These are phyloP conservation scores for Paramyrothecium roridum DNA, from an alignment of 2,329 filamentous ascomycete genomes.

Conservation along the genomic window DNA sequence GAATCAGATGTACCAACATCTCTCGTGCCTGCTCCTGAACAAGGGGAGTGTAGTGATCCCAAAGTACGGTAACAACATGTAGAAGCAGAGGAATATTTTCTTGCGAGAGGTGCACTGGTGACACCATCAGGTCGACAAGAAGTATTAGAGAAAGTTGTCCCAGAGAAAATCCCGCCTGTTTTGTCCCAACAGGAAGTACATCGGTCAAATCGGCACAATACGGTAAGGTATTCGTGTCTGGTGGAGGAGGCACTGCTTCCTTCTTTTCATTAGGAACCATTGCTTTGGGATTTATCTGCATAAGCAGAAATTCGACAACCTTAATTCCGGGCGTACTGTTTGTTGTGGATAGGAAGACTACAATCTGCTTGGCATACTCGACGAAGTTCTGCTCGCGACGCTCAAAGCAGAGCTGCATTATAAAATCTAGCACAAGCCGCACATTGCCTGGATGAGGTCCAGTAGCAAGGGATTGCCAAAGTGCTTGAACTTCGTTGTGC, in stretches of 20 bases:
- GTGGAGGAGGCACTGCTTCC: slow-evolving; percentile 63
- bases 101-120: slow-evolving; percentile 74
- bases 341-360: slow-evolving; percentile 89
- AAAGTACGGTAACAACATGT: slow-evolving; percentile 88
- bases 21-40: slow-evolving; percentile 96
- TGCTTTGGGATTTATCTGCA: slow-evolving; percentile 90
- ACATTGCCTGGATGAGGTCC: slow-evolving; percentile 93
- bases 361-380: slow-evolving; percentile 95
- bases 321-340: slow-evolving; percentile 73
- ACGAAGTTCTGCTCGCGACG: slow-evolving; percentile 97
- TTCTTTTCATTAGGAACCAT: slow-evolving; percentile 92
- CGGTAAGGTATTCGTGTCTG: slow-evolving; percentile 72
- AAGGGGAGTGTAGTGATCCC: slow-evolving; percentile 94
- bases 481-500: slow-evolving; percentile 93
- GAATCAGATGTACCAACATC: slow-evolving; percentile 96
- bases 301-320: slow-evolving; percentile 87
- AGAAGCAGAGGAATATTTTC: slow-evolving; percentile 83
- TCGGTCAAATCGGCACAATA: slow-evolving; percentile 85
- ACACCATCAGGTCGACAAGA: slow-evolving; percentile 93
- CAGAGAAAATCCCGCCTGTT: slow-evolving; percentile 85
- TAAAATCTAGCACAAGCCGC: slow-evolving; percentile 90
- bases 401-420: slow-evolving; percentile 90
- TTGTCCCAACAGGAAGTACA: slow-evolving; percentile 82
- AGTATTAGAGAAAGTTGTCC: slow-evolving; percentile 92
- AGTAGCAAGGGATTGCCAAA: slow-evolving; percentile 95